Conservation (phyloP, 2,329 filamentous ascomycete genomes). For the Calonectria naviculata region DNA sequence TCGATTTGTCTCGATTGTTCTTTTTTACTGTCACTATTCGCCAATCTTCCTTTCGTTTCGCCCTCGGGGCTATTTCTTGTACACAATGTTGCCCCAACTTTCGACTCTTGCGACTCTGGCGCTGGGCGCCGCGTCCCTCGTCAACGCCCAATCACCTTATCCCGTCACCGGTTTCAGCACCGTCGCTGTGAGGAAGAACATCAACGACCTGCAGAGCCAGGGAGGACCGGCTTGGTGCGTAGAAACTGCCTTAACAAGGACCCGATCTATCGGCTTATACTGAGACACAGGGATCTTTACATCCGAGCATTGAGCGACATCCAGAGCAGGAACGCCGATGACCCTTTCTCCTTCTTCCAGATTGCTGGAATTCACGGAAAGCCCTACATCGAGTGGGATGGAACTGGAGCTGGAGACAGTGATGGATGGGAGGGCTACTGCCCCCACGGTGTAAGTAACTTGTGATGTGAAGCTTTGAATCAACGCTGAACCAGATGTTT, state of each 20-base stretch:
- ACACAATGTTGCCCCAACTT: conserved; percentile 34
- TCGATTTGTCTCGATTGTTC: not conserved
- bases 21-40: not conserved
- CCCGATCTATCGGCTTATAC: conserved; percentile 21
- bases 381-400: conserved; percentile 56
- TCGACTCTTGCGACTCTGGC: conserved; percentile 36
- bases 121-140: conserved; percentile 36
- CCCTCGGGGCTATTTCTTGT: conserved; percentile 7
- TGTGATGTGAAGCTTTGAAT: not conserved
- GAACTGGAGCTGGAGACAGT: conserved; percentile 44
- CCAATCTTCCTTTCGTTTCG: not conserved
- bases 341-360: conserved; percentile 62
- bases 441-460: conserved; percentile 55
- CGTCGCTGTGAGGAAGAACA: conserved; percentile 55
- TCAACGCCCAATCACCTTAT: conserved; percentile 39
- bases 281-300: conserved; percentile 58
- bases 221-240: conserved; percentile 58
- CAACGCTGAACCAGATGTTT: conserved; percentile 5
- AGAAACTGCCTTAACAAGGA: not conserved
- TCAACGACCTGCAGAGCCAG: conserved; percentile 56
- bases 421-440: conserved; percentile 55
- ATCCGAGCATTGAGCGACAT: conserved; percentile 58
- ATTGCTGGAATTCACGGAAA: conserved; percentile 55
- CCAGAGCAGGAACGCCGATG: conserved; percentile 51
- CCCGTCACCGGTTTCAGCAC: conserved; percentile 53